phyloP scores from a whole-genome alignment of 345 rosid genomes.

The Eucalyptus pauciflora region DNA sequence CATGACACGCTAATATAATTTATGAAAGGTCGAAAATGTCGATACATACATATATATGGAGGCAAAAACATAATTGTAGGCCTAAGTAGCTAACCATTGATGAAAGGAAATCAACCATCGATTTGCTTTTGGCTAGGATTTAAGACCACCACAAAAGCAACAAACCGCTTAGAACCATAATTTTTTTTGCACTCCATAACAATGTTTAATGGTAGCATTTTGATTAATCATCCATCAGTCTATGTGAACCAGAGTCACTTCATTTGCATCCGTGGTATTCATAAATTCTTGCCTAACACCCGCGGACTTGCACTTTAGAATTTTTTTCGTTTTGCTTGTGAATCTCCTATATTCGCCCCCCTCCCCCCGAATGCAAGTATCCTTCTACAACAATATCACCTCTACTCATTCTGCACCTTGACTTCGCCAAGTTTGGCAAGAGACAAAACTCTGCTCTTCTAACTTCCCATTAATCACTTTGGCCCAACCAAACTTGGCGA shows the following conservation, averaged over 20 bases:
- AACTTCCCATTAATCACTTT: neutral
- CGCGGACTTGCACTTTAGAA: neutral
- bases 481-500: neutral
- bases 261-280: too few species aligned
- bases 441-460: neutral
- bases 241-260: too few species aligned
- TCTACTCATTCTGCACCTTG: neutral
- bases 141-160: neutral
- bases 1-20: too few species aligned
- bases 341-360: neutral
- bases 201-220: too few species aligned
- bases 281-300: too few species aligned
- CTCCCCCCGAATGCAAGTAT: neutral
- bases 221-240: too few species aligned
- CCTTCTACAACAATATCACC: neutral
- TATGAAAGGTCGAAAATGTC: too few species aligned
- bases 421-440: neutral
- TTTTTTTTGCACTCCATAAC: neutral
- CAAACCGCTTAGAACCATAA: neutral
- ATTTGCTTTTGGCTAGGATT: neutral
- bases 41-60: neutral
- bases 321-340: too few species aligned
- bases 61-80: neutral
- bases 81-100: neutral
- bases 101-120: neutral